Percentiles rank a stretch among this genome's conserved stretches.
These are phyloP conservation scores for Triglochin maritima DNA, from an alignment of 106 monocot species.

Conservation along the genomic window DNA sequence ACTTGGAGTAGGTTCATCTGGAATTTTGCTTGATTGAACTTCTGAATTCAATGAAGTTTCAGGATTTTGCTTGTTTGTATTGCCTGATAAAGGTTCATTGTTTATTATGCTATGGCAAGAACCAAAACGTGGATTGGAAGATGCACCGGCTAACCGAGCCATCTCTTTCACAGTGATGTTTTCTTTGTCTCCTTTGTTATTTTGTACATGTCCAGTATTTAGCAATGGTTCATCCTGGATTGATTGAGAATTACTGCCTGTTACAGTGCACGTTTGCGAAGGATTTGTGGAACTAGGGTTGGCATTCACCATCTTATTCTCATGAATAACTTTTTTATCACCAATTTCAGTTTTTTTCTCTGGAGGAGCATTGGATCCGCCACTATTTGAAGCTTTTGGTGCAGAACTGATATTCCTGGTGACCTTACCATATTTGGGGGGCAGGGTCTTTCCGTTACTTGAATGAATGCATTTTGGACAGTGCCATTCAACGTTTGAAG, in stretches of 20 bases:
- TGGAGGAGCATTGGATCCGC: constrained; percentile 21
- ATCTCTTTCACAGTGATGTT: not conserved
- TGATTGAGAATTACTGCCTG: constrained; percentile 4
- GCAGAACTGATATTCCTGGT: constrained; percentile 40
- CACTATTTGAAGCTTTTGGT: constrained; percentile 29
- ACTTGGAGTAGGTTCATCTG: not conserved
- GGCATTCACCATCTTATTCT: constrained; percentile 26
- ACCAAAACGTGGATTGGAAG: not conserved
- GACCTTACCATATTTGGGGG: constrained; percentile 96
- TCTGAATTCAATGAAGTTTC: not conserved
- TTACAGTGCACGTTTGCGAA: constrained; percentile 9
- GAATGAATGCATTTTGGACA: constrained; percentile 65
- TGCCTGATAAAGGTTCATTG: not conserved
- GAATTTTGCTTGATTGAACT: not conserved
- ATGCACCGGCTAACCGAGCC: not conserved
- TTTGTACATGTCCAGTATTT: constrained; percentile 3
- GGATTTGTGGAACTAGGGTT: constrained; percentile 17
- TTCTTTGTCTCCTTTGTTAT: not conserved
- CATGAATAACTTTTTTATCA: constrained; percentile 33
- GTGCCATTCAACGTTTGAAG: constrained; percentile 84
- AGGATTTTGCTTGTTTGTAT: not conserved
- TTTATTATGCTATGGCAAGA: not conserved
- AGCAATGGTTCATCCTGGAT: constrained; percentile 4
- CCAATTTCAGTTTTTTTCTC: constrained; percentile 30
- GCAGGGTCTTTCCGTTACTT: constrained; percentile 75